phyloP scores from a whole-genome alignment of 164 flowering plant species.

The Akebia trifoliata region DNA sequence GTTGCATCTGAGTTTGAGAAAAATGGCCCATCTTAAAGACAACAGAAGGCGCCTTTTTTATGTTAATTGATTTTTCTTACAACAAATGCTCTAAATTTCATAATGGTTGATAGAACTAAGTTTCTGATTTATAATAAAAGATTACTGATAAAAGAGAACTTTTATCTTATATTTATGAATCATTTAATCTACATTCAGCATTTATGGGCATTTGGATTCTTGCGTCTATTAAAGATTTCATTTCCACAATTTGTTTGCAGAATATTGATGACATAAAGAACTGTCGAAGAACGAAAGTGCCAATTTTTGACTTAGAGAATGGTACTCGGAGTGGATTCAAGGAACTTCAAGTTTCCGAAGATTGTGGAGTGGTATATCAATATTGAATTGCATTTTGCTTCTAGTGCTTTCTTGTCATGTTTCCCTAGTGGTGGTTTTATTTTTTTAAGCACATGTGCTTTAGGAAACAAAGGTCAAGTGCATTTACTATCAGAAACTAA shows the following conservation, averaged over 20 bases:
- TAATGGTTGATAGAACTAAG: neutral
- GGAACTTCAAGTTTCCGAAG: constrained; percentile 93
- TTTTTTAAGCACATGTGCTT: neutral
- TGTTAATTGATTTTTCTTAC: too few species aligned
- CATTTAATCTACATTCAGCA: neutral
- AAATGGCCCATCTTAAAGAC: neutral
- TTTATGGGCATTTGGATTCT: neutral
- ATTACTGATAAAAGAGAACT: neutral
- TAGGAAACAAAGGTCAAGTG: neutral
- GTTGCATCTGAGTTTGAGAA: neutral
- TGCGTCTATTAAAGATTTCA: neutral
- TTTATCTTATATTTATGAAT: neutral
- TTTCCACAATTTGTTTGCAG: constrained; percentile 37
- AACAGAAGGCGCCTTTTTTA: too few species aligned
- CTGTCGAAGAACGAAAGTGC: constrained; percentile 68
- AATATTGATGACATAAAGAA: constrained; percentile 83
- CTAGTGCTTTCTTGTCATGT: neutral
- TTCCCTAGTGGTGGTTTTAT: neutral
- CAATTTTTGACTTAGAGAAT: constrained; percentile 87
- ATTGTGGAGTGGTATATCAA: constrained; percentile 82
- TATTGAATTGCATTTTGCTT: neutral
- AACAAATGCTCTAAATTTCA: too few species aligned
- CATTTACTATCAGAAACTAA: neutral
- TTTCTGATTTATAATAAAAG: neutral
- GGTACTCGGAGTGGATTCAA: constrained; percentile 81